A percentile compares a stretch with the other conserved stretches of the same genome.
Conservation (phyloP, 345 rosid genomes). For the Cardamine occulta region DNA sequence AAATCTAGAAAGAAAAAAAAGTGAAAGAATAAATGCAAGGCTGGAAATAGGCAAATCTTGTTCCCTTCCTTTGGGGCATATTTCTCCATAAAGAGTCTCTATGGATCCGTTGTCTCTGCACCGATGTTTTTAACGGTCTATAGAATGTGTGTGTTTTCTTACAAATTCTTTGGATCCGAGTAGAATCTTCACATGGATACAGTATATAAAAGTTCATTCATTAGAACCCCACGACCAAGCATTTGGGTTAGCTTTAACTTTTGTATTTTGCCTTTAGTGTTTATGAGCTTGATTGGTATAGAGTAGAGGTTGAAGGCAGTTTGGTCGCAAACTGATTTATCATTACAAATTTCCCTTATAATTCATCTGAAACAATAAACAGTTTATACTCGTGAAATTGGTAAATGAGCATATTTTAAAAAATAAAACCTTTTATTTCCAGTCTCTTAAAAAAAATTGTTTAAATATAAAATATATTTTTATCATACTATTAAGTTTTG, state of each 20-base stretch:
- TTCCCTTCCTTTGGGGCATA: conserved; percentile 30
- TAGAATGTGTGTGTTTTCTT: conserved; percentile 22
- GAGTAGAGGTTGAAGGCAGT: not conserved
- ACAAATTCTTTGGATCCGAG: too few relatives aligned
- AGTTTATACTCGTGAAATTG: not conserved
- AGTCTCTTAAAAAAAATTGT: too few relatives aligned
- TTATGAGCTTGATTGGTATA: not conserved
- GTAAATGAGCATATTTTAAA: too few relatives aligned
- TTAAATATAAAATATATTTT: too few relatives aligned
- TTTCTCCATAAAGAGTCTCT: conserved; percentile 21
- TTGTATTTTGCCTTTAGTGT: not conserved
- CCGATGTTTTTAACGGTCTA: not conserved
- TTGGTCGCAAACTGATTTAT: not conserved
- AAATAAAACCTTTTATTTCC: too few relatives aligned
- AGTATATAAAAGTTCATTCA: not conserved
- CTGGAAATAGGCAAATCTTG: conserved; percentile 40
- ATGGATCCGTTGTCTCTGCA: conserved; percentile 33
- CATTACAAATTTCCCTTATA: not conserved
- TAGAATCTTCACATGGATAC: not conserved
- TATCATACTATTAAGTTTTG: too few relatives aligned
- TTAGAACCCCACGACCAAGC: conserved; percentile 3
- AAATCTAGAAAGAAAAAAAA: not conserved
- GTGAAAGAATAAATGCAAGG: conserved; percentile 2
- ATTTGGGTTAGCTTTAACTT: not conserved
- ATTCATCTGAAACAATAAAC: not conserved